Evolutionary conservation across 345 rosid genomes (phyloP), one percentile per base, ranked within the genome.

Genomic region (Salix caprea): DNA sequence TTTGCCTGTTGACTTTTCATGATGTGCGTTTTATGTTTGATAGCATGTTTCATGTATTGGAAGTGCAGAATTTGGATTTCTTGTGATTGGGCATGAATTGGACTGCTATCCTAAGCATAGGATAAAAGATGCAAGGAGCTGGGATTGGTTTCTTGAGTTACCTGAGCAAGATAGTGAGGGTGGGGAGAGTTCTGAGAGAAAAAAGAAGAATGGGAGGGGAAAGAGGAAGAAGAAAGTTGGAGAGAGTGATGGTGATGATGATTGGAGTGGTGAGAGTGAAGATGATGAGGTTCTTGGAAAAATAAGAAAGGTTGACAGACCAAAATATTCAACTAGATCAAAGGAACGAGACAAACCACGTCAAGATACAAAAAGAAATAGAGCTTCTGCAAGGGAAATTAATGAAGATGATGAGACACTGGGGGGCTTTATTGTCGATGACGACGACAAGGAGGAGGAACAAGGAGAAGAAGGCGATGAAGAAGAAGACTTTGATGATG

Each of bases 141-240:
- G 97, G 98, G 91, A 91, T 62, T 94, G 97, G 98, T 94, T 91
- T 34, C 73, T 94, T 6, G 90, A 88, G 72, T 97, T 91, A 82
- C 61, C 69, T 15, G 77, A 30, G 19, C 80, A 77, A 44, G 73
- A 79, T 40, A 74, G 79, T 15, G 84, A 82, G 7, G 67, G 72
- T 2, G 90, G 79, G 24, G 87, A 79, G n/a, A 81, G 71, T 36
- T 70, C 30, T 26, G 85, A 39, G 44, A 62, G 60, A 1, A 62
- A 21, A 40, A 73, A 56, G 73, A 73, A 80, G 69, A 50, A 28
- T 79, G 66, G 58, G 68, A 70, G 87, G 19, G 30, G 71, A 69
- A 76, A 83, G 67, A 85, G 75, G 73, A 92, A 80, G 80, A 87
- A 81, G 76, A 85, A 78, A 56, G 78, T 23, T 23, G 82, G 81